Base-by-base conservation (phyloP, 2,329 filamentous ascomycete species). In the Zasmidium angulare region DNA sequence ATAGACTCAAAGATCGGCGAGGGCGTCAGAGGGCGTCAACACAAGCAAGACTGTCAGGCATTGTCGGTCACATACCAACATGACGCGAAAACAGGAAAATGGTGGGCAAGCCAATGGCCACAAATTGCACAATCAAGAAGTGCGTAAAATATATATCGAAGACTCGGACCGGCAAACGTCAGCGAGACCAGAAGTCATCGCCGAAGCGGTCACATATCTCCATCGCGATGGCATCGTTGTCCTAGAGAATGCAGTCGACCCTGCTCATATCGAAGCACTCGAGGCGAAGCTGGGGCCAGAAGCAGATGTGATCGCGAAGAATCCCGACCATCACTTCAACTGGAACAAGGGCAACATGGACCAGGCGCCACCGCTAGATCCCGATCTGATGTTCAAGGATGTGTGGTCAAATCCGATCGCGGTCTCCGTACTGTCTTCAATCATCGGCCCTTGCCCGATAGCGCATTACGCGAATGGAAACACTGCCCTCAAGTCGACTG, bases 381-480 rank as follows among this genome's bases (percentile, higher is more conserved):
- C 63, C 14, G 67, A 71, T 0, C 71, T 74, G 43, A 72, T 78
- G 58, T 75, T 71, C 55, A 63, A 69, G 29, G 75, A 79, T 49
- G 58, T 79, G 21, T 74, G 68, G 65, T 63, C 64, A n/a, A 68
- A 68, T 65, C 71, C 23, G 2, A 79, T 85, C 14, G 81, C 80
- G 0, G 83, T 78, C 0, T 82, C 86, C 66, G 77, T 85, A 36
- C 82, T 81, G 1, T 80, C 82, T 0, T 78, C 80, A 0, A 74
- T 84, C n/a, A 75, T 87, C 1, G 84, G 84, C 0, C 82, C 83
- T 0, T 70, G 72, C 1, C 83, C 83, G 4, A 53, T 62, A 19
- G 65, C 0, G 81, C 81, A 67, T 80, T 82, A 77, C 81, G 82
- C 2, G 85, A 86, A 67, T 80, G 84, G 82, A 20, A 87, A 86